Conservation (phyloP, 108 stramenopile species). For the Fragilaria radians region DNA sequence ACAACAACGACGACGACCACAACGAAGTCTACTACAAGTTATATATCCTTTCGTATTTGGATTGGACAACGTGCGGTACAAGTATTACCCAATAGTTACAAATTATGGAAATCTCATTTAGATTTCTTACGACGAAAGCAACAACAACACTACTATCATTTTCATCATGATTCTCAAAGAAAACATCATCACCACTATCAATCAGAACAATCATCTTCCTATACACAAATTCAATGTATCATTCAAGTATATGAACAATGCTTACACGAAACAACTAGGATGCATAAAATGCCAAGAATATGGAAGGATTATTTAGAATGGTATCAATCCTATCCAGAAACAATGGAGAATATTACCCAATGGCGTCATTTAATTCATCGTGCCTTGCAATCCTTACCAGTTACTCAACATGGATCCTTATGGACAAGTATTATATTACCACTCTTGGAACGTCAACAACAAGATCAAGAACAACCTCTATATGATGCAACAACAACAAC, state of each 20-base stretch:
- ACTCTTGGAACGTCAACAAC: background rate
- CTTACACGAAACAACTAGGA: slow-evolving; percentile 62
- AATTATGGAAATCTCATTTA: slow-evolving; percentile 93
- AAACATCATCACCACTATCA: background rate
- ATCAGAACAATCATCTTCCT: background rate
- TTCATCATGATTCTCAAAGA: background rate
- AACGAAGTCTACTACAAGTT: slow-evolving; percentile 2
- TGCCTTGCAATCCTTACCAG: slow-evolving; percentile 87
- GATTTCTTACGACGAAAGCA: slow-evolving; percentile 22
- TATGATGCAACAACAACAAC: background rate
- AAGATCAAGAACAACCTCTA: background rate
- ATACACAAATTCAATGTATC: slow-evolving; percentile 12
- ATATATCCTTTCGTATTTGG: background rate
- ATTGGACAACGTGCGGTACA: slow-evolving; percentile 77
- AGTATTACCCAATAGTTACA: slow-evolving; percentile 90
- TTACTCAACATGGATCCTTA: slow-evolving; percentile 86
- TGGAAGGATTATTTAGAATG: slow-evolving; percentile 84
- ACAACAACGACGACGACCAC: background rate
- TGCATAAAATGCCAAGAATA: slow-evolving; percentile 89
- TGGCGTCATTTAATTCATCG: slow-evolving; percentile 83
- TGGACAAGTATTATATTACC: slow-evolving; percentile 47
- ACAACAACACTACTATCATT: background rate
- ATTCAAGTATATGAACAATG: slow-evolving; percentile 63
- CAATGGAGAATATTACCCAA: slow-evolving; percentile 25
- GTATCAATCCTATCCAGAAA: slow-evolving; percentile 9